Base-by-base conservation (phyloP, 2,329 filamentous ascomycete genomes). In the Exserohilum turcica region DNA sequence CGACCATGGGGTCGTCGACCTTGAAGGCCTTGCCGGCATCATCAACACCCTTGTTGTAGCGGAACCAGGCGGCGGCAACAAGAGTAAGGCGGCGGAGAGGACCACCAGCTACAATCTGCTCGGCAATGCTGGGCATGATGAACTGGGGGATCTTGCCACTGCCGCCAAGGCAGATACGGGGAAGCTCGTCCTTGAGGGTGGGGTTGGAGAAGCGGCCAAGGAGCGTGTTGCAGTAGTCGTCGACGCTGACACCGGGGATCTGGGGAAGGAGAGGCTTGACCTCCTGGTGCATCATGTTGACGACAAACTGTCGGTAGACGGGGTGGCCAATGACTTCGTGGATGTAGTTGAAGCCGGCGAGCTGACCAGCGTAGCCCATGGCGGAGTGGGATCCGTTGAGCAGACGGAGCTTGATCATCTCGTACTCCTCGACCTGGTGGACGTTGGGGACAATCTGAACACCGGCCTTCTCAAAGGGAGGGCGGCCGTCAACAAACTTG, bases 81-180 rank as follows among this genome's bases (percentile, higher is more conserved):
- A 68, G 56, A 12, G 65, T 65, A 6, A 68, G 57, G 45, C 65
- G 64, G 33, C 58, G 54, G 21, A 68, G 60, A 7, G 64, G 61
- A 10, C 64, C 64, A 13, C 60, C 58, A 27, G 63, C 59, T 4
- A 52, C n/a, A 29, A 68, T 67, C 43, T 68, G 65, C 56, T 68
- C 65, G 6, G 65, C 64, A 19, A 68, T 66, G 33, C 59, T 64
- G 36, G 65, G 65, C 60, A 67, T 66, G 54, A 68, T 68, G 60
- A 68, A 68, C 42, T 68, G 64, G 1, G 65, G 65, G 32, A 68
- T 60, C 57, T 68, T 68, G 58, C 65, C 65, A 6, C 63, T 66
- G 12, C 65, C 65, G n/a, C 65, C 65, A 6, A 68, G 63, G 57
- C 65, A 68, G 38, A 68, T 67, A 45, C 65, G 65, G 21, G 65